These are phyloP conservation scores for Anastatica hierochuntica DNA, from an alignment of 345 rosid genomes.

Conservation along the genomic window DNA sequence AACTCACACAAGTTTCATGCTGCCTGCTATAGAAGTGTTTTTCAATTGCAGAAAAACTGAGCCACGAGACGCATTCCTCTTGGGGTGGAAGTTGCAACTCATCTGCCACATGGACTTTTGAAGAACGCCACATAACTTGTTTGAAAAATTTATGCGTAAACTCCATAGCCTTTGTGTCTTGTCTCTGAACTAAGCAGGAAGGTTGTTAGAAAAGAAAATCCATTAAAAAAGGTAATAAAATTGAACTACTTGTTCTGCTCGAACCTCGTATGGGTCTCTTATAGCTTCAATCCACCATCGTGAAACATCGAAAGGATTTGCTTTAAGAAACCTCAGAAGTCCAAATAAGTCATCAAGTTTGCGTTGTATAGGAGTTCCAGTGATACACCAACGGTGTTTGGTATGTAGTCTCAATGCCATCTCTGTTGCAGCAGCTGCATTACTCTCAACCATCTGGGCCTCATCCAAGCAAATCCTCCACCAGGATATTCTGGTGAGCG, in stretches of 20 bases:
- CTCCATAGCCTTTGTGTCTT: slow-evolving; percentile 60
- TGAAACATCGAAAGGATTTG: slow-evolving; percentile 62
- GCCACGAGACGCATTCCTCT: slow-evolving; percentile 83
- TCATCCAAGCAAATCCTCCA: slow-evolving; percentile 98
- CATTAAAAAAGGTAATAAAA: slow-evolving; percentile 1
- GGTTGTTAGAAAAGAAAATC: slow-evolving; percentile 8
- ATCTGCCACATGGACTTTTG: slow-evolving; percentile 78
- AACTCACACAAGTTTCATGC: slow-evolving; percentile 88
- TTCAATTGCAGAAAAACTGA: slow-evolving; percentile 83
- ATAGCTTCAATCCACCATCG: slow-evolving; percentile 94
- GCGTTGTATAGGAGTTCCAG: slow-evolving; percentile 94
- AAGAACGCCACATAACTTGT: slow-evolving; percentile 96
- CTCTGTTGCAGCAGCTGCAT: slow-evolving; percentile 87
- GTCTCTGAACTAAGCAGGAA: slow-evolving; percentile 42
- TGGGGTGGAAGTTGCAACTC: slow-evolving; percentile 89
- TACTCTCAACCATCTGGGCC: slow-evolving; percentile 99
- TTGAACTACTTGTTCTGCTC: background rate
- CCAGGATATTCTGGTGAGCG: slow-evolving; percentile 86
- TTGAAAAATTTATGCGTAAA: slow-evolving; percentile 69
- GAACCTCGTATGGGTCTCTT: slow-evolving; percentile 85
- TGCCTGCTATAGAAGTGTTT: slow-evolving; percentile 91
- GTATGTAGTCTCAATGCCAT: slow-evolving; percentile 82
- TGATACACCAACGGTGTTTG: slow-evolving; percentile 86
- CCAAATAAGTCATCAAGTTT: slow-evolving; percentile 93
- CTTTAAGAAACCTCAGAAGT: slow-evolving; percentile 69